These are phyloP conservation scores for Thelephora aurantiotincta DNA, from an alignment of 768 basidiomycete genomes.

Conservation along the genomic window DNA sequence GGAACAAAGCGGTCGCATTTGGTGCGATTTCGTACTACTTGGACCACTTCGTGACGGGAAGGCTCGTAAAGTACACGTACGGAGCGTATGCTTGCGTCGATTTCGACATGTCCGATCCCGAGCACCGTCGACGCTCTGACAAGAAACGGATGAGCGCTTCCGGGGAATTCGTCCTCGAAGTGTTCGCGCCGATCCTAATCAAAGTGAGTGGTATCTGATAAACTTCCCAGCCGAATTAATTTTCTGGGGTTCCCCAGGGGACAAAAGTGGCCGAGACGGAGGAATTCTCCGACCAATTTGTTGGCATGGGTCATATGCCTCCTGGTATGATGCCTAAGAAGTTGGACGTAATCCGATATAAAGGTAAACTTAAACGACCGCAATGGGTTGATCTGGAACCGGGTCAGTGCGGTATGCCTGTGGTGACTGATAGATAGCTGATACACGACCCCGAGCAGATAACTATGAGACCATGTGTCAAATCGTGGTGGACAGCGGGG, in stretches of 20 bases:
- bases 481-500: constrained; percentile 18
- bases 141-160: constrained; percentile 17
- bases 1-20: constrained; percentile 39
- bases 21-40: constrained; percentile 29
- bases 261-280: background rate
- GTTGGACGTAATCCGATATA: constrained; percentile 9
- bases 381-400: constrained; percentile 22
- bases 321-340: background rate
- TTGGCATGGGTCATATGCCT: background rate
- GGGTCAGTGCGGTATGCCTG: constrained; percentile 9
- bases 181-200: background rate
- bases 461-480: constrained; percentile 22
- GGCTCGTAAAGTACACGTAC: constrained; percentile 34
- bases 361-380: constrained; percentile 14
- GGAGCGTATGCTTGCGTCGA: constrained; percentile 25
- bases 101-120: constrained; percentile 21
- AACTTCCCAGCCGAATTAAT: background rate
- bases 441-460: constrained; percentile 11
- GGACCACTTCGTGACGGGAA: constrained; percentile 32
- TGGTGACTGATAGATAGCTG: background rate
- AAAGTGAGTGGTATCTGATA: background rate
- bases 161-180: background rate
- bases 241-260: too few relatives aligned
- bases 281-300: background rate
- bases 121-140: constrained; percentile 24